phyloP scores from a whole-genome alignment of 805 yeast genomes.

The Yarrowia deformans region DNA sequence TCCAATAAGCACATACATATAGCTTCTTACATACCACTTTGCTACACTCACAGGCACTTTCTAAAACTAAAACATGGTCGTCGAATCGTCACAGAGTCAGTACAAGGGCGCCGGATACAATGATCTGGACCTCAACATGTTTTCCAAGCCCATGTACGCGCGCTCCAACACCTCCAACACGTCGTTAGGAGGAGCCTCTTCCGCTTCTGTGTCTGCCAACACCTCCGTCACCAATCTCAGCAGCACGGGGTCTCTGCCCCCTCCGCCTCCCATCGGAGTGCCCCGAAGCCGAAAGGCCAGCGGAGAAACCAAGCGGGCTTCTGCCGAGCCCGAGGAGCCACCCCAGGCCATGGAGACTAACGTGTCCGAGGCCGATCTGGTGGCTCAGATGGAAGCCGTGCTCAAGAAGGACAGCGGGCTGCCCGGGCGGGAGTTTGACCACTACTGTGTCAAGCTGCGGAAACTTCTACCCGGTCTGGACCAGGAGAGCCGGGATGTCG shows the following conservation, averaged over 20 bases:
- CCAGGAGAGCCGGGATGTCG: slow-evolving; percentile 43
- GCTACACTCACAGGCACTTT: neutral
- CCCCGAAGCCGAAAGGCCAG: slow-evolving; percentile 29
- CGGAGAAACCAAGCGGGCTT: slow-evolving; percentile 8
- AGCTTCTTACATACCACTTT: slow-evolving; percentile 4
- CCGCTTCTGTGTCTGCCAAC: slow-evolving; percentile 15
- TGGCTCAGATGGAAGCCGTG: slow-evolving; percentile 7
- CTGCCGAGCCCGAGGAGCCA: slow-evolving; percentile 10
- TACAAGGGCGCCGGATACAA: slow-evolving; percentile 40
- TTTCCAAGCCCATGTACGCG: slow-evolving; percentile 27
- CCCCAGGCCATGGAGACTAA: neutral
- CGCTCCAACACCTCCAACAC: slow-evolving; percentile 20
- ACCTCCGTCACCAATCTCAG: slow-evolving; percentile 28
- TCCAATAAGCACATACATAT: slow-evolving; percentile 12
- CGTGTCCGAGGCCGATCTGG: slow-evolving; percentile 23
- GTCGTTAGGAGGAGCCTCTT: neutral
- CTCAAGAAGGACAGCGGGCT: slow-evolving; percentile 35
- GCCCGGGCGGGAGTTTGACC: slow-evolving; percentile 43
- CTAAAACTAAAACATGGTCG: neutral
- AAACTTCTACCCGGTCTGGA: slow-evolving; percentile 42
- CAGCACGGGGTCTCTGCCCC: slow-evolving; percentile 11
- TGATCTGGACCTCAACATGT: slow-evolving; percentile 27
- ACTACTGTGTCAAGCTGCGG: slow-evolving; percentile 45
- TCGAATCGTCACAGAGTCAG: slow-evolving; percentile 27
- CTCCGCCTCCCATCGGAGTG: slow-evolving; percentile 35